Base-by-base conservation (phyloP, 2,329 filamentous ascomycete genomes). In the Epichloe baconii region DNA sequence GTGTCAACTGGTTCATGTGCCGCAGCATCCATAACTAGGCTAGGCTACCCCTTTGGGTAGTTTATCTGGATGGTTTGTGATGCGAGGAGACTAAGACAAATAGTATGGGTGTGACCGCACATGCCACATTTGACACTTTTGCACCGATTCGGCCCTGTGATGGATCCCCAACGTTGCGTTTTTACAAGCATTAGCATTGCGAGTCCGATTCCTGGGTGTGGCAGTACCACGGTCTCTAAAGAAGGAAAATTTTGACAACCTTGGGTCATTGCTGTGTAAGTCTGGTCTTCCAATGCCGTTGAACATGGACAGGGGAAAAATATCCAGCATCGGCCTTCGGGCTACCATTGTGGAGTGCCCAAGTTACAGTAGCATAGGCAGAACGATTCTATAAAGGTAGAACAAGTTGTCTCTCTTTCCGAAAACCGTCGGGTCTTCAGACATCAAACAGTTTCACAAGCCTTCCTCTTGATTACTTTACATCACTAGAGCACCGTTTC, bases 91-190 rank as follows among this genome's bases (percentile, higher is more conserved):
- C 5, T 17, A 23, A 37, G 15, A 40, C 21, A 40, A 21, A 3
- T 14, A 26, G 23, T 12, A 19, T 34, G 35, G 42, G 47, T 52
- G 47, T 49, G 45, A 44, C 41, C 43, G 37, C 47, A 37, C 15
- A 44, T 45, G 50, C 21, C 37, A 43, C 26, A 45, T 34, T 31
- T 35, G 42, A 44, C 37, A 37, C 8, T 52, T 35, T 40, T 41
- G 23, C 12, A 14, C 23, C 17, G 36, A 42, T 38, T 48, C 26
- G 46, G 44, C 47, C 50, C 36, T 42, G 35, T 35, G 26, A 49
- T 43, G 43, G 43, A 47, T 19, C 23, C 47, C 21, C 31, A 42
- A 50, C 42, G 35, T 47, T 52, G 31, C 48, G 43, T 44, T 37
- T 34, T 19, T 36, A 8, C 47, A 40, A 31, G 31, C 44, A 41